Evolutionary conservation across 1,284 basidiomycete species (phyloP).

Genomic region (Trametes hirsuta): DNA sequence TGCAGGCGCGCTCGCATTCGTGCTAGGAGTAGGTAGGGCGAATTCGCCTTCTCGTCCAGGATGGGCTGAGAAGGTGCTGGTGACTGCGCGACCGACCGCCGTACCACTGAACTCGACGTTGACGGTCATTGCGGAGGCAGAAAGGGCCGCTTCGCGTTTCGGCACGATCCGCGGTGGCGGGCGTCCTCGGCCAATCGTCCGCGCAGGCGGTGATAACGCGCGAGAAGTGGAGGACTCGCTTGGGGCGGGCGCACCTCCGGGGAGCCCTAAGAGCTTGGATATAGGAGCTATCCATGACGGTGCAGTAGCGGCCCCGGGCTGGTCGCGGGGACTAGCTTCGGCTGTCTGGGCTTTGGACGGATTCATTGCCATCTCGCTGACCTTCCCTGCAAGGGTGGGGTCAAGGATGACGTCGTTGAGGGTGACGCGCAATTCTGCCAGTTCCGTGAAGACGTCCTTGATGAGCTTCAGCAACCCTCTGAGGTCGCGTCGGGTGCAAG

Average conservation of each 20-base stretch:
- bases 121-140: constrained; percentile 86
- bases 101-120: constrained; percentile 90
- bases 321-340: constrained; percentile 34
- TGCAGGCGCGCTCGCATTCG: constrained; percentile 20
- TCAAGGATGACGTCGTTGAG: constrained; percentile 93
- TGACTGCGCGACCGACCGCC: constrained; percentile 75
- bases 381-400: constrained; percentile 71
- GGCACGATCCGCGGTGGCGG: constrained; percentile 52
- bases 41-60: constrained; percentile 29
- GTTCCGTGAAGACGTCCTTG: constrained; percentile 83
- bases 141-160: constrained; percentile 80
- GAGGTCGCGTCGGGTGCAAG: constrained; percentile 83
- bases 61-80: constrained; percentile 51
- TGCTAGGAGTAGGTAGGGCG: constrained; percentile 16
- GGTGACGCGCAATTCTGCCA: constrained; percentile 80
- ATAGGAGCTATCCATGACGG: constrained; percentile 83
- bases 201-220: constrained; percentile 33
- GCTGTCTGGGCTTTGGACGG: constrained; percentile 55
- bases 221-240: constrained; percentile 30
- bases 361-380: constrained; percentile 76
- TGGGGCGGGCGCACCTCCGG: constrained; percentile 18
- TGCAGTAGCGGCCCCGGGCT: constrained; percentile 33
- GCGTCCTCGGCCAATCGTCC: constrained; percentile 29
- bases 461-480: constrained; percentile 84
- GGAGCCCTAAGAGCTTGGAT: constrained; percentile 68